Percentiles rank a stretch among this genome's conserved stretches.
Conservation (phyloP, 345 rosid species). For the Pelargonium nanum region DNA sequence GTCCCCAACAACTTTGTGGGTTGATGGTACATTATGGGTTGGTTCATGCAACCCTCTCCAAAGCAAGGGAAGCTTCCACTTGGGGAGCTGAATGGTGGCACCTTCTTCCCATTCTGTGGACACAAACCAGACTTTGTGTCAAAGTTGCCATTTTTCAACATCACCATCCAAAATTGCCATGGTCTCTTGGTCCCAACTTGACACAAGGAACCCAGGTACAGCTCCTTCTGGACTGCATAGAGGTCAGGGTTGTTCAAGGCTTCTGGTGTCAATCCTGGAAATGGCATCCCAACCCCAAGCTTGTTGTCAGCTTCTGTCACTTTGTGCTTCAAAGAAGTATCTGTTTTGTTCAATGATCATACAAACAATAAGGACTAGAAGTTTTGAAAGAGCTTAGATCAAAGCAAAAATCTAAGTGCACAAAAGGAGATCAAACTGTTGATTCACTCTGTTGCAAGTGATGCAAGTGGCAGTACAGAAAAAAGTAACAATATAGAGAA, state of each 20-base stretch:
- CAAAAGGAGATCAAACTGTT: no score
- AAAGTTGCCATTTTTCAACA: conserved; percentile 85
- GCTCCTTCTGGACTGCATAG: conserved; percentile 65
- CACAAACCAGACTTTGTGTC: conserved; percentile 54
- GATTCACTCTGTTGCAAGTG: no score
- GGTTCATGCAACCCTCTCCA: conserved; percentile 79
- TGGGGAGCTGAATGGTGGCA: conserved; percentile 42
- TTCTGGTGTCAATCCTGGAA: conserved; percentile 25
- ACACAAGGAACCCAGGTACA: conserved; percentile 57
- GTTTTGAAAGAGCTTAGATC: neutral
- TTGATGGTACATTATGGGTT: conserved; percentile 48
- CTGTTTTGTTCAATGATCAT: conserved; percentile 5
- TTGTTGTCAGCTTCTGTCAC: conserved; percentile 55
- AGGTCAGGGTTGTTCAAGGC: conserved; percentile 34
- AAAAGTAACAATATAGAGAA: no score
- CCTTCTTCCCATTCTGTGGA: conserved; percentile 49
- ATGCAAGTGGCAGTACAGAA: no score
- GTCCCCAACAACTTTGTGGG: conserved; percentile 34
- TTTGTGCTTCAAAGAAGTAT: conserved; percentile 35
- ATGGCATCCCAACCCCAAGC: conserved; percentile 36
- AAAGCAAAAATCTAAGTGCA: neutral
- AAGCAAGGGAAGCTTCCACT: conserved; percentile 60
- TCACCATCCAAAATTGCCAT: conserved; percentile 87
- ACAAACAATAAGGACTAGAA: neutral
- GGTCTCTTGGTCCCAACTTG: conserved; percentile 48